These are phyloP conservation scores for Xylaria sp. DNA, from an alignment of 2,329 filamentous ascomycete species.

Conservation along the genomic window DNA sequence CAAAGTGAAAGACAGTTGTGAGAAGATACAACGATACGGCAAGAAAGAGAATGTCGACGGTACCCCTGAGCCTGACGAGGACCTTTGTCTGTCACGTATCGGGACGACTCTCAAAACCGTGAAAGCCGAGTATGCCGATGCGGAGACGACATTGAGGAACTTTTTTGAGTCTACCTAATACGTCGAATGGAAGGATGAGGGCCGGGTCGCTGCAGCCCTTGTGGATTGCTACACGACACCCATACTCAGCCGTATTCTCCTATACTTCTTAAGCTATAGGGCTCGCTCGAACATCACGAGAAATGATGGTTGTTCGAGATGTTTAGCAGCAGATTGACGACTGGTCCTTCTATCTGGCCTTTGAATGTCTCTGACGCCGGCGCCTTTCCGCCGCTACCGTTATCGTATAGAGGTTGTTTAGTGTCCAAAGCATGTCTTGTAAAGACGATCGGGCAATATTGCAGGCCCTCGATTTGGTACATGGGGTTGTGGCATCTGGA, in stretches of 20 bases:
- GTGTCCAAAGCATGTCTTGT: conserved; percentile 36
- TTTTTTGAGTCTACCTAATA: conserved; percentile 66
- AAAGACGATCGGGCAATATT: conserved; percentile 29
- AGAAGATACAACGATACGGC: conserved; percentile 95
- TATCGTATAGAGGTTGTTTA: conserved; percentile 43
- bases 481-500: conserved; percentile 32
- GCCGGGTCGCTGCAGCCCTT: conserved; percentile 8
- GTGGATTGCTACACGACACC: conserved; percentile 24
- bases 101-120: conserved; percentile 74
- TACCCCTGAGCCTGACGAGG: conserved; percentile 70
- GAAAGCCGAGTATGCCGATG: conserved; percentile 80
- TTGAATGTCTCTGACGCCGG: conserved; percentile 35
- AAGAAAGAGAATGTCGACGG: conserved; percentile 84
- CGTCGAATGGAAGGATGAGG: conserved; percentile 17
- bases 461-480: conserved; percentile 34
- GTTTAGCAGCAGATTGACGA: conserved; percentile 37
- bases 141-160: conserved; percentile 73
- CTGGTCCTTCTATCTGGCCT: conserved; percentile 34
- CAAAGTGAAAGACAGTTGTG: conserved; percentile 92
- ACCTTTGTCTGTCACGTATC: conserved; percentile 75
- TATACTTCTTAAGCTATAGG: conserved; percentile 16
- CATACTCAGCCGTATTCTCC: conserved; percentile 28
- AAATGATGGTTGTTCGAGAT: conserved; percentile 49
- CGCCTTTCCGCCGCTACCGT: conserved; percentile 35
- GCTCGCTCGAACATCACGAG: conserved; percentile 45